Evolutionary conservation across 306 rosid genomes (phyloP).

Genomic region (Inga oerstediana): DNA sequence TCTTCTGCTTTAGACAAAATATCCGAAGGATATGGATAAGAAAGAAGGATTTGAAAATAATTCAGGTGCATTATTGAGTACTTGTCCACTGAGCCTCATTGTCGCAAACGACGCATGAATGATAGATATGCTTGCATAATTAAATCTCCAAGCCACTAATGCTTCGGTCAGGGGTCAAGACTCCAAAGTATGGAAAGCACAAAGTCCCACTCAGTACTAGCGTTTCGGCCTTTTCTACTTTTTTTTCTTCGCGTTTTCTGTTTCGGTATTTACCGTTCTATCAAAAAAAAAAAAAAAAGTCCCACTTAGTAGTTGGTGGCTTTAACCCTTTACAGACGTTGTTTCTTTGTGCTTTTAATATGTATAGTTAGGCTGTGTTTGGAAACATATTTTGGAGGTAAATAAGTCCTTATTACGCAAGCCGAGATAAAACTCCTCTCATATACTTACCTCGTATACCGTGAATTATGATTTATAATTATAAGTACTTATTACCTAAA

Average conservation of each 20-base stretch:
- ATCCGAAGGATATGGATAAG: constrained; percentile 39
- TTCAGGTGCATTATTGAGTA: constrained; percentile 47
- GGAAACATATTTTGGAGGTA: too few relatives aligned
- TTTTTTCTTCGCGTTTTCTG: neutral
- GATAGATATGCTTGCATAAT: constrained; percentile 13
- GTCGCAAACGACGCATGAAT: constrained; percentile 39
- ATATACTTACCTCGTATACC: too few relatives aligned
- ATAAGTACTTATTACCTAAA: too few relatives aligned
- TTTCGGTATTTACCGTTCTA: neutral
- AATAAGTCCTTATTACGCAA: too few relatives aligned
- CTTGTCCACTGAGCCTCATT: constrained; percentile 26
- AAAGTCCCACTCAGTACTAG: constrained; percentile 37
- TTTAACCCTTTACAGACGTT: constrained; percentile 25
- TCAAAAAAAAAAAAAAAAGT: neutral
- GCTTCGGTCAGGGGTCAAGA: constrained; percentile 34
- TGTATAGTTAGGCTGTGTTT: constrained; percentile 20
- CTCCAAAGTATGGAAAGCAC: constrained; percentile 36
- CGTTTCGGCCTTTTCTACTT: neutral
- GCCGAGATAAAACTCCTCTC: too few relatives aligned
- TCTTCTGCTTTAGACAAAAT: constrained; percentile 19
- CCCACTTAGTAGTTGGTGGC: constrained; percentile 39
- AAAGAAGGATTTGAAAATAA: constrained; percentile 44
- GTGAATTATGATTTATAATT: too few relatives aligned
- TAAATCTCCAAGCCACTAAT: neutral
- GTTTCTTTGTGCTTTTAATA: constrained; percentile 53